Conservation (phyloP, 139 green algal species). For the Chlorella vulgaris region DNA sequence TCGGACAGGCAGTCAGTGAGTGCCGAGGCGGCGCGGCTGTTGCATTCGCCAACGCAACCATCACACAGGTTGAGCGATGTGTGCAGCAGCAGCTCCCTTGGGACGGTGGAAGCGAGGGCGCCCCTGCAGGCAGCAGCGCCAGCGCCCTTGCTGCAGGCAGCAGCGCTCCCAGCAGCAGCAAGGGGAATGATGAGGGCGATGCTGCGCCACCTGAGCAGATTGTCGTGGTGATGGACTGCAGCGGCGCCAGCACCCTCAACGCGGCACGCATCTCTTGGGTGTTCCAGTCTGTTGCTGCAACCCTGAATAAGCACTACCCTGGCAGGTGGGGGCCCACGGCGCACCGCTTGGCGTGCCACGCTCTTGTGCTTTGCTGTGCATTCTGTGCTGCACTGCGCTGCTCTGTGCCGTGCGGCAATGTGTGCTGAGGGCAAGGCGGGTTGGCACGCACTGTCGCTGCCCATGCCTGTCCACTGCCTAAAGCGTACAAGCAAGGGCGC, state of each 20-base stretch:
- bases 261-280: constrained; percentile 29
- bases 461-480: no score
- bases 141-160: background rate
- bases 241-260: constrained; percentile 11
- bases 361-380: no score
- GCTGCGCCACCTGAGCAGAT: constrained; percentile 1
- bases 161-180: background rate
- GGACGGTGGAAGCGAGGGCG: background rate
- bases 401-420: background rate
- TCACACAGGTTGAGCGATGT: constrained; percentile 29
- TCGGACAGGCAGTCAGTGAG: constrained; percentile 30
- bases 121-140: background rate
- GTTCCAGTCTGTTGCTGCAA: constrained; percentile 39
- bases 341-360: no score
- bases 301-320: constrained; percentile 56
- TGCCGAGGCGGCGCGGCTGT: constrained; percentile 27
- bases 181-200: background rate
- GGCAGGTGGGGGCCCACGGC: constrained; percentile 24
- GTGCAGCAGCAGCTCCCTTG: background rate
- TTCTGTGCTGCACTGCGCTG: no score
- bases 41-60: constrained; percentile 34
- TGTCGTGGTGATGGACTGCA: constrained; percentile 39
- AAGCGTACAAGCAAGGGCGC: no score
- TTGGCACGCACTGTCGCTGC: no score
- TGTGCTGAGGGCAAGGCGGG: no score